These are phyloP conservation scores for Debaryomyces udenii DNA, from an alignment of 1,139 yeast species.

Conservation along the genomic window DNA sequence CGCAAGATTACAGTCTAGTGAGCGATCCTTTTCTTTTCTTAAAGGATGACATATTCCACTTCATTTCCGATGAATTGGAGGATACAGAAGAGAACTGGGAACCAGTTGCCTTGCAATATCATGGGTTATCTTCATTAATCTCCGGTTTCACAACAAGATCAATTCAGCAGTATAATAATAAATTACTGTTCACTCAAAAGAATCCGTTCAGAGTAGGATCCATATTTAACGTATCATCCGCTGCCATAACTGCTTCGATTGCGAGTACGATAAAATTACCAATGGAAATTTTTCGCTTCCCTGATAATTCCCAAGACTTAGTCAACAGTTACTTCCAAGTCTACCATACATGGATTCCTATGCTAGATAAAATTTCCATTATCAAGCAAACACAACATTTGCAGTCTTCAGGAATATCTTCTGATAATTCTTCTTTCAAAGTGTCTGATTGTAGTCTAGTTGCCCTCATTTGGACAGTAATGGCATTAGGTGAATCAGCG, in stretches of 20 bases:
- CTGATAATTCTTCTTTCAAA: slow-evolving; percentile 5
- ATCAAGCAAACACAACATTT: slow-evolving; percentile 19
- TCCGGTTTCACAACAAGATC: slow-evolving; percentile 24
- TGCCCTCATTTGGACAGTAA: slow-evolving; percentile 27
- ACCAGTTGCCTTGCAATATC: slow-evolving; percentile 28
- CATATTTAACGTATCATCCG: slow-evolving; percentile 26
- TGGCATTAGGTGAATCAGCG: slow-evolving; percentile 22
- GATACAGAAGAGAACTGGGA: slow-evolving; percentile 18
- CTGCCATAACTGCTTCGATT: slow-evolving; percentile 12
- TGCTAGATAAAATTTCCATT: slow-evolving; percentile 23
- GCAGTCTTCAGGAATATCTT: background rate
- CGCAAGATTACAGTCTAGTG: slow-evolving; percentile 14
- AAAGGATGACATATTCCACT: slow-evolving; percentile 19
- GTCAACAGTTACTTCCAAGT: slow-evolving; percentile 23
- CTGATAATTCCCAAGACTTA: slow-evolving; percentile 18
- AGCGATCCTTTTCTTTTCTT: slow-evolving; percentile 23
- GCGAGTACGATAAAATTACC: slow-evolving; percentile 19
- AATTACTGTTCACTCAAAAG: slow-evolving; percentile 7
- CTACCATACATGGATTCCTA: slow-evolving; percentile 26
- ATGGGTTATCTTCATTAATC: slow-evolving; percentile 26
- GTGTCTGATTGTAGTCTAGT: slow-evolving; percentile 24
- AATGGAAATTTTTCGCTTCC: slow-evolving; percentile 25
- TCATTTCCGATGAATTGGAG: slow-evolving; percentile 20
- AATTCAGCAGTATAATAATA: slow-evolving; percentile 15
- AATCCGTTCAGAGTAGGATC: slow-evolving; percentile 29